Percentiles rank a stretch among this genome's conserved stretches.
phyloP scores from a whole-genome alignment of 257 asterid genomes.

The Thymus mandschuricus region DNA sequence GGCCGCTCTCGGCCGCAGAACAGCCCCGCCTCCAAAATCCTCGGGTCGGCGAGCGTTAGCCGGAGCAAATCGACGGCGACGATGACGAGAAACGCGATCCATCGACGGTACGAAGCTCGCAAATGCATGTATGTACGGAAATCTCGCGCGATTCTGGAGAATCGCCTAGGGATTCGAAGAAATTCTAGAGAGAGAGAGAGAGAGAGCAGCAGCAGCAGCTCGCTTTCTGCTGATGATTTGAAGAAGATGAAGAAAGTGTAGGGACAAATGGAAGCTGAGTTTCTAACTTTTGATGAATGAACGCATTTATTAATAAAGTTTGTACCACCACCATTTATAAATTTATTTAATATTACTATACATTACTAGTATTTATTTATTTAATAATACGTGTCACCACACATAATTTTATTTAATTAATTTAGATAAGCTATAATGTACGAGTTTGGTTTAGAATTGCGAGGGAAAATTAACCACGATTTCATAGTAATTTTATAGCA shows the following conservation, averaged over 20 bases:
- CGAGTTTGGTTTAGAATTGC: no score
- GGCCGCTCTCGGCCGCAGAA: constrained; percentile 49
- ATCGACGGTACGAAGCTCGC: constrained; percentile 26
- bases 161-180: not conserved
- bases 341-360: no score
- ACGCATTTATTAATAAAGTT: constrained; percentile 1
- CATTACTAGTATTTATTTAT: not conserved
- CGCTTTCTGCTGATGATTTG: not conserved
- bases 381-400: not conserved
- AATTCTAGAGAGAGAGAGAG: constrained; percentile 4
- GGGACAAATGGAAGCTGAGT: constrained; percentile 26
- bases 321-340: not conserved
- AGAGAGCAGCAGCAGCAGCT: not conserved
- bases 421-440: no score
- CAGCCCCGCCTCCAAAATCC: constrained; percentile 65
- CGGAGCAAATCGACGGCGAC: constrained; percentile 2
- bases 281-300: constrained; percentile 7
- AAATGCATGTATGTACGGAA: constrained; percentile 48
- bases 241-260: constrained; percentile 5
- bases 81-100: constrained; percentile 43
- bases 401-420: not conserved
- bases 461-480: no score
- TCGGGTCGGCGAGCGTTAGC: constrained; percentile 52
- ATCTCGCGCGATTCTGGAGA: not conserved
- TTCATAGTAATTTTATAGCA: no score